Evolutionary conservation across 192 early-diverging fungal genomes (phyloP), one percentile per base, ranked within the genome.

Genomic region (Mortierella claussenii): DNA sequence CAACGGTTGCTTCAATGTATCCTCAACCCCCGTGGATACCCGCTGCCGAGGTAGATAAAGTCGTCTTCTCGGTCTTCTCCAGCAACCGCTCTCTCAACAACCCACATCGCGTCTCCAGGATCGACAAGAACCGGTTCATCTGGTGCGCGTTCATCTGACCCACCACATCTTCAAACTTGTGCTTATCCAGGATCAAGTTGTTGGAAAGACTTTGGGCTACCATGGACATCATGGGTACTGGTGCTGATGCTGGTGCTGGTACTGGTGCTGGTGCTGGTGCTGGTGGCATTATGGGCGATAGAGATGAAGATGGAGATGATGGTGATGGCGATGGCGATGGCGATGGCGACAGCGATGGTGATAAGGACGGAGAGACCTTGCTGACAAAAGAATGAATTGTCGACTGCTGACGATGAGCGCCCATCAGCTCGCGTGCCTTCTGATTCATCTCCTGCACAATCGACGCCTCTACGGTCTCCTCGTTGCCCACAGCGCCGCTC

Each of bases 41-140:
- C n/a, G n/a, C n/a, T n/a, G n/a, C n/a, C n/a, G n/a, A n/a, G n/a
- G n/a, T n/a, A n/a, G n/a, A n/a, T n/a, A n/a, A n/a, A n/a, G n/a
- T n/a, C n/a, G n/a, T n/a, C n/a, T n/a, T n/a, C n/a, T 76, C 73
- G 2, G 73, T 67, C n/a, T 47, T 67, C 9, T 63, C 64, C 58
- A 76, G 56, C 2, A 76, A 45, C 11, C 63, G 57, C 13, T 76
- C 55, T n/a, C 73, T 63, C 28, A 87, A 46, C 23, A 84, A 79
- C n/a, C 79, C 82, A 36, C 86, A 87, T 26, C 86, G 78, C 26
- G 79, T 79, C 64, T 87, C 84, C 18, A 87, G 81, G 53, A 87
- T 85, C 28, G 61, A 65, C 30, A 87, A 53, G 47, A 85, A 85
- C 10, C 69, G 75, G 49, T 85, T 80, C 79, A 87, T 80, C 67